Base-by-base conservation (phyloP, 2,329 filamentous ascomycete species). In the Coniosporium tulheliwenetii region DNA sequence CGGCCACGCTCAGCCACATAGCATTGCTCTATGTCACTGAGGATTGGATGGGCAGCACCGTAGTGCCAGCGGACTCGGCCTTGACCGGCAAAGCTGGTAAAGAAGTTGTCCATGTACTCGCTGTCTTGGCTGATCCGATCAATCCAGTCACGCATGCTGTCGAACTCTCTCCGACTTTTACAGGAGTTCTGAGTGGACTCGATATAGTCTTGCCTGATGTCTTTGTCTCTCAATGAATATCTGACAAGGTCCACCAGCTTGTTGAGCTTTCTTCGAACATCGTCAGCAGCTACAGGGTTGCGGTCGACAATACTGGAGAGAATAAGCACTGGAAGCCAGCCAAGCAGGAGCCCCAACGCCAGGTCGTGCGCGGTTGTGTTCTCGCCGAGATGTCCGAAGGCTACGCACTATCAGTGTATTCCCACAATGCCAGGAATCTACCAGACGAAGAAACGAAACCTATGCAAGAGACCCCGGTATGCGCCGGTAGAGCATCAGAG, bases 311-410 rank as follows among this genome's bases (percentile, higher is more conserved):
- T 66, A 1, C 57, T 60, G 33, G 59, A 56, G 32, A 65, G 50
- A 30, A 68, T 62, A 5, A 69, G 46, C 7, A 67, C 51, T 0
- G 65, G 65, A 2, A 69, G 53, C 66, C 65, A 69, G 5, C 60
- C 56, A 3, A 67, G 52, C 4, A 68, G 41, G 30, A 65, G 48
- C 2, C 66, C 66, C 0, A 69, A 45, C 1, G 64, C 60, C 0
- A 69, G 54, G 41, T 65, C 60, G 38, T 68, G 64, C 0, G 65
- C 63, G 1, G 58, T 62, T 2, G 59, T 52, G 31, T 64, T 63
- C 9, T 57, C 45, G 1, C 64, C 64, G 0, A 63, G 39, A 5
- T 52, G 45, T 2, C 48, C 52, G 33, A 62, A 62, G 0, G 60
- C 56, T 35, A 38, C 5, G 13, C 38, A 19, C 13, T 38, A 7